Conservation (phyloP, 108 stramenopile genomes). For the Pelagomonas calceolata region DNA sequence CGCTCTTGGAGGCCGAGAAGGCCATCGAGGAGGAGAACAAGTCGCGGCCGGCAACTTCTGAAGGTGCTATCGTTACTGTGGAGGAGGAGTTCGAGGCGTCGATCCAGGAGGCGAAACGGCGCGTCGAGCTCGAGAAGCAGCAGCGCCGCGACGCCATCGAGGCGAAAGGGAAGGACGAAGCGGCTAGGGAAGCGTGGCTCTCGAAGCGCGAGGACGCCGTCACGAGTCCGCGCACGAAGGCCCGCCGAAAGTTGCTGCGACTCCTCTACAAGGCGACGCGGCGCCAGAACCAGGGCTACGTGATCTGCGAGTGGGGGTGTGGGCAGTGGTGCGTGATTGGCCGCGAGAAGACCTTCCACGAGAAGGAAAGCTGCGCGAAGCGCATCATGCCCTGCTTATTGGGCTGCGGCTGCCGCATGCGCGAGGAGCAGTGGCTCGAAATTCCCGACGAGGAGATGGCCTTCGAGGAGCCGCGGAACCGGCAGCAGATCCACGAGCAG, state of each 20-base stretch:
- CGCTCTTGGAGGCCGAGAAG: background rate
- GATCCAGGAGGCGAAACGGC: no score
- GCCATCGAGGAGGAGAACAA: constrained; percentile 9
- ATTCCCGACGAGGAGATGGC: background rate
- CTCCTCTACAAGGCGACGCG: constrained; percentile 8
- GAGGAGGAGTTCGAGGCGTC: no score
- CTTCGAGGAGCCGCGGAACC: background rate
- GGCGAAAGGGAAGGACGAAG: background rate
- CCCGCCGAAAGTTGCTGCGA: constrained; percentile 6
- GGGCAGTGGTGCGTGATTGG: constrained; percentile 34
- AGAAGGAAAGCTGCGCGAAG: constrained; percentile 27
- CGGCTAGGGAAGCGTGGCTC: background rate
- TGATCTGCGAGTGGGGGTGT: constrained; percentile 51
- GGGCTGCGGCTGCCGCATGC: constrained; percentile 22
- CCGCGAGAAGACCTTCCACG: constrained; percentile 31
- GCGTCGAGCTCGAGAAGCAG: no score
- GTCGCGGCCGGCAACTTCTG: no score
- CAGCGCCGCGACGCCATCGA: background rate
- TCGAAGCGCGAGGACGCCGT: constrained; percentile 6
- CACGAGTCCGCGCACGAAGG: constrained; percentile 16
- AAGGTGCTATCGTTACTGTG: no score
- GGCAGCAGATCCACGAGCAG: constrained; percentile 30
- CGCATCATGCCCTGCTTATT: constrained; percentile 37
- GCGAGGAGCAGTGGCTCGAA: constrained; percentile 17
- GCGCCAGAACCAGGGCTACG: constrained; percentile 35